Percentiles rank a stretch among this genome's conserved stretches.
These are phyloP conservation scores for Epichloe sibirici DNA, from an alignment of 2,329 filamentous ascomycete genomes.

Conservation along the genomic window DNA sequence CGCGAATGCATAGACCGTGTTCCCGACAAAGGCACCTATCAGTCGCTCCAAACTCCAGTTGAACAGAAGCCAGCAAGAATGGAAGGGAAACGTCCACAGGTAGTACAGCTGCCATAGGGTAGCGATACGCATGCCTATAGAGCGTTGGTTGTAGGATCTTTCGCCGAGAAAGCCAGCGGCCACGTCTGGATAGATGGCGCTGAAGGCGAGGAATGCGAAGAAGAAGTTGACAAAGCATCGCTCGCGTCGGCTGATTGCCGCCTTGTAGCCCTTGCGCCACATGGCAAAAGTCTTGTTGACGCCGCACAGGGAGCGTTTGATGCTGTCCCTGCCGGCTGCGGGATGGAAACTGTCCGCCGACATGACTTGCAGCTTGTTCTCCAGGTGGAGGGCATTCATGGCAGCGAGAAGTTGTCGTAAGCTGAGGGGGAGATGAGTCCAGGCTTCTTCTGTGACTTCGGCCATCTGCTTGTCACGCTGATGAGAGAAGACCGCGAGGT, in stretches of 20 bases:
- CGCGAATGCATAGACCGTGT: conserved; percentile 11
- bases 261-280: conserved; percentile 10
- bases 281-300: conserved; percentile 9
- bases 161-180: conserved; percentile 11
- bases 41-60: conserved; percentile 12
- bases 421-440: conserved; percentile 3
- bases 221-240: conserved; percentile 9
- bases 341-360: conserved; percentile 7
- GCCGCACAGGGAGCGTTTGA: conserved; percentile 4
- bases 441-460: conserved; percentile 8
- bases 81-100: conserved; percentile 9
- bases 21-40: conserved; percentile 10
- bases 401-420: conserved; percentile 8
- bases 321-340: conserved; percentile 4
- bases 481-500: neutral
- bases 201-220: conserved; percentile 11
- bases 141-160: conserved; percentile 12
- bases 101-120: conserved; percentile 10
- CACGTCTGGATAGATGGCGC: conserved; percentile 10
- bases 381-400: conserved; percentile 7
- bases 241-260: conserved; percentile 7
- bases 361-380: conserved; percentile 7
- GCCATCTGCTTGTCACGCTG: neutral
- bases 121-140: conserved; percentile 11
- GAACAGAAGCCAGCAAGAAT: conserved; percentile 11